phyloP scores from a whole-genome alignment of 2,329 filamentous ascomycete genomes.

The Paramyrothecium sp. region DNA sequence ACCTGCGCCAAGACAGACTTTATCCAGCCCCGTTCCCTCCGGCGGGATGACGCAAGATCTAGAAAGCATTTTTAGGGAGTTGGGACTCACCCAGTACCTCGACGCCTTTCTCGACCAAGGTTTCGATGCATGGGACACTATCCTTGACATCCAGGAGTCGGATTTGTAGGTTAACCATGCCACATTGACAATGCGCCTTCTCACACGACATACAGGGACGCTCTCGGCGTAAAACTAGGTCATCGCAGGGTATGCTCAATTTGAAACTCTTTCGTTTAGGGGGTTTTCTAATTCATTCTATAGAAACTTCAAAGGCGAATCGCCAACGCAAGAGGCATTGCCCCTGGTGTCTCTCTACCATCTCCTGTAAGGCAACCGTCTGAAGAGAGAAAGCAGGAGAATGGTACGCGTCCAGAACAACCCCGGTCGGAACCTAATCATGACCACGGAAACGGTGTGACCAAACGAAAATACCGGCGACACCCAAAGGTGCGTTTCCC shows the following conservation, averaged over 20 bases:
- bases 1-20: no score
- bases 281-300: slow-evolving; percentile 7
- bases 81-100: slow-evolving; percentile 78
- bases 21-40: slow-evolving; percentile 2
- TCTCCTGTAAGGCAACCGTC: slow-evolving; percentile 47
- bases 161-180: slow-evolving; percentile 61
- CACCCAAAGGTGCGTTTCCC: slow-evolving; percentile 64
- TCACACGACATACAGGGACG: slow-evolving; percentile 50
- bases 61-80: slow-evolving; percentile 65
- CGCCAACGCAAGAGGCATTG: slow-evolving; percentile 67
- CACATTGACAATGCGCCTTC: neutral
- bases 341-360: slow-evolving; percentile 50
- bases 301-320: slow-evolving; percentile 84
- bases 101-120: slow-evolving; percentile 72
- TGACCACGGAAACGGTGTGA: slow-evolving; percentile 36
- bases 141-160: slow-evolving; percentile 80
- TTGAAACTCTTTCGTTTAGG: slow-evolving; percentile 5
- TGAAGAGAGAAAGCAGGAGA: slow-evolving; percentile 56
- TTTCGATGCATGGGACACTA: slow-evolving; percentile 82
- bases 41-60: slow-evolving; percentile 55
- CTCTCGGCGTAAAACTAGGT: slow-evolving; percentile 74
- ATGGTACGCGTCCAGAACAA: slow-evolving; percentile 45
- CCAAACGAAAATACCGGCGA: slow-evolving; percentile 73
- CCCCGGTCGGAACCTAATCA: slow-evolving; percentile 45
- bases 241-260: slow-evolving; percentile 66